Conservation (phyloP, 2,329 filamentous ascomycete genomes). For the Verticillium zaregamsianum region DNA sequence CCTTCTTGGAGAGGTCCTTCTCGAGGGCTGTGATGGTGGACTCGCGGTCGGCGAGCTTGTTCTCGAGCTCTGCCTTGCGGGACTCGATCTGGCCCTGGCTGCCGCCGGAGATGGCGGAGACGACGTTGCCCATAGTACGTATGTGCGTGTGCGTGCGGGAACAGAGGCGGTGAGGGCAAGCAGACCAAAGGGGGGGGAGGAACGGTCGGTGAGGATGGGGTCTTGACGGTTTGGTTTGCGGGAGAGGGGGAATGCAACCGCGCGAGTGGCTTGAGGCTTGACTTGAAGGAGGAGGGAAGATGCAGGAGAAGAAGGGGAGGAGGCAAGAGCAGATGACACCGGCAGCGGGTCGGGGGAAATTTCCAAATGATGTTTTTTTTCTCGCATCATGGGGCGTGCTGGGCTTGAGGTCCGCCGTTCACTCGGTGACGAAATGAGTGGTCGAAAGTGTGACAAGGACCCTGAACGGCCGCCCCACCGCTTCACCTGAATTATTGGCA, state of each 20-base stretch:
- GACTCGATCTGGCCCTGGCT: constrained; percentile 27
- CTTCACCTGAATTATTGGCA: background rate
- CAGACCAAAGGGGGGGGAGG: background rate
- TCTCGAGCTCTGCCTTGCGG: constrained; percentile 26
- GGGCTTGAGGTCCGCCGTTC: constrained; percentile 5
- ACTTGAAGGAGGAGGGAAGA: background rate
- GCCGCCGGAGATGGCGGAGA: constrained; percentile 30
- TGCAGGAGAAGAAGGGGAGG: background rate
- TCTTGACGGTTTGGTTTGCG: constrained; percentile 4
- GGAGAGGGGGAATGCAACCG: background rate
- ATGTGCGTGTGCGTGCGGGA: background rate
- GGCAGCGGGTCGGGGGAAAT: constrained; percentile 5
- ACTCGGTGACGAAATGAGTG: constrained; percentile 13
- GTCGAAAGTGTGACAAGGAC: constrained; percentile 1
- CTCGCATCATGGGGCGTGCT: constrained; percentile 5
- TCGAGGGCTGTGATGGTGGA: constrained; percentile 29
- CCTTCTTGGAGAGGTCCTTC: constrained; percentile 30
- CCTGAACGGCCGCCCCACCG: background rate
- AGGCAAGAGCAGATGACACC: background rate
- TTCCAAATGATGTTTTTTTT: constrained; percentile 8
- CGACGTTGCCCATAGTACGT: constrained; percentile 32
- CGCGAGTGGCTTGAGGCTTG: no score
- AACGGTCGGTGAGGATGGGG: background rate
- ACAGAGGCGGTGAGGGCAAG: background rate
- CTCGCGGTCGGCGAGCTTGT: constrained; percentile 33